Base-by-base conservation (phyloP, 305 asterid genomes). In the Fraxinus angustifolia region DNA sequence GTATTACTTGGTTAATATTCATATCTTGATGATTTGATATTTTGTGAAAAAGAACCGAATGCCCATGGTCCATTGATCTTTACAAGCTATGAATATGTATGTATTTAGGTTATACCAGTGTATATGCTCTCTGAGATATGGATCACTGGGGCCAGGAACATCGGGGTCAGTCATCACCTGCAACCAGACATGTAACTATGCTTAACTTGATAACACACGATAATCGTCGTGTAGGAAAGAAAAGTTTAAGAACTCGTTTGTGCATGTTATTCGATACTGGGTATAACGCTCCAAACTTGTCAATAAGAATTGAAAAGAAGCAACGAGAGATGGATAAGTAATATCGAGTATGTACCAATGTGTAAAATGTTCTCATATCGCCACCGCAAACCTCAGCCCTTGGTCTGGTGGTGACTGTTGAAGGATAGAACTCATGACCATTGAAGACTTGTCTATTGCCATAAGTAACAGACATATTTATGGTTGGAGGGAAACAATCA, bases 121-220 rank as follows among this genome's bases (percentile, higher is more conserved):
- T 58, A 94, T 92, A 80, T 92, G 96, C 87, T 94, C 98, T 76
- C 88, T 88, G 67, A 90, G 86, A 82, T 94, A 91, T 79, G 98
- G 97, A 83, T 94, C 98, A 81, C 97, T 93, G 28, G 98, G 98
- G 62, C 97, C 96, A 0, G 98, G 98, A 80, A 92, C 96, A 86
- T 94, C 98, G 56, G 97, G 98, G 77, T 94, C 98, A 19, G 93
- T 89, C 94, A 94, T 89, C 23, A 94, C 85, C 97, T 93, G 91
- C 83, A 84, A 21, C 10, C 19, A 68, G 65, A 16, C 31, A 80
- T 45, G 56, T 45, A 45, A 45, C n/a, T 45, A 45, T 45, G 56
- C 6, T 12, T 48, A 48, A 14, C 58, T 14, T 14, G 21, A 62
- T 73, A 3, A 36, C 19, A 19, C 31, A 14, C n/a, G 56, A 67